phyloP scores from a whole-genome alignment of 108 stramenopile species.

The Epithemia pelagica region DNA sequence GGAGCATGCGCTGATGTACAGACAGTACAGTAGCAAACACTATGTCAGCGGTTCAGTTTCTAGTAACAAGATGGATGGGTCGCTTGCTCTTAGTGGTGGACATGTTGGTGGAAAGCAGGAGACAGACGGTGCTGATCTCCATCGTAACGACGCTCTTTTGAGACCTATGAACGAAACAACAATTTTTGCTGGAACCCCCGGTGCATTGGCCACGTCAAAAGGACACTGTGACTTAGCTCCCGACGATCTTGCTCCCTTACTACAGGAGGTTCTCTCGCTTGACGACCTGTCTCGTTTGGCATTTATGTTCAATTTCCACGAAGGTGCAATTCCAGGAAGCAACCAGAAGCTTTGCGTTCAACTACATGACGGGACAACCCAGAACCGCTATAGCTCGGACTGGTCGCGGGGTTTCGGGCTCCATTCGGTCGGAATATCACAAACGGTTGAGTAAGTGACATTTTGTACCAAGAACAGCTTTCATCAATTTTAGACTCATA shows the following conservation, averaged over 20 bases:
- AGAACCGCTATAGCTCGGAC: constrained; percentile 47
- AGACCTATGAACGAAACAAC: constrained; percentile 33
- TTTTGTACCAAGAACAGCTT: neutral
- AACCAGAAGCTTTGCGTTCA: constrained; percentile 72
- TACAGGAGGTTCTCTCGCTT: constrained; percentile 66
- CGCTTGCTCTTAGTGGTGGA: constrained; percentile 58
- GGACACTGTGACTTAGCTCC: constrained; percentile 22
- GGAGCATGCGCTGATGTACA: constrained; percentile 77
- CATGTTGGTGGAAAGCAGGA: constrained; percentile 12
- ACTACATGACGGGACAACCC: constrained; percentile 43
- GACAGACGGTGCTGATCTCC: constrained; percentile 3
- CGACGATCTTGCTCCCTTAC: constrained; percentile 35
- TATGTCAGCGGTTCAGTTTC: constrained; percentile 70
- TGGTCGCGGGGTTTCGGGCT: constrained; percentile 86
- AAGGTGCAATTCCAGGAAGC: constrained; percentile 53
- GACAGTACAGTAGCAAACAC: constrained; percentile 62
- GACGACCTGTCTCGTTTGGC: constrained; percentile 61
- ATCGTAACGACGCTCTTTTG: constrained; percentile 1
- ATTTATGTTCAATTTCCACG: constrained; percentile 95
- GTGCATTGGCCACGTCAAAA: constrained; percentile 46
- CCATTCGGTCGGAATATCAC: constrained; percentile 94
- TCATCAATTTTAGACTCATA: neutral
- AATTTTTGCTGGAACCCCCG: constrained; percentile 72
- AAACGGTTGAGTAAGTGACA: constrained; percentile 75
- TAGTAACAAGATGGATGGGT: constrained; percentile 46